Percentiles rank a stretch among this genome's conserved stretches.
Conservation (phyloP, 257 asterid genomes). For the Petunia axillaris region DNA sequence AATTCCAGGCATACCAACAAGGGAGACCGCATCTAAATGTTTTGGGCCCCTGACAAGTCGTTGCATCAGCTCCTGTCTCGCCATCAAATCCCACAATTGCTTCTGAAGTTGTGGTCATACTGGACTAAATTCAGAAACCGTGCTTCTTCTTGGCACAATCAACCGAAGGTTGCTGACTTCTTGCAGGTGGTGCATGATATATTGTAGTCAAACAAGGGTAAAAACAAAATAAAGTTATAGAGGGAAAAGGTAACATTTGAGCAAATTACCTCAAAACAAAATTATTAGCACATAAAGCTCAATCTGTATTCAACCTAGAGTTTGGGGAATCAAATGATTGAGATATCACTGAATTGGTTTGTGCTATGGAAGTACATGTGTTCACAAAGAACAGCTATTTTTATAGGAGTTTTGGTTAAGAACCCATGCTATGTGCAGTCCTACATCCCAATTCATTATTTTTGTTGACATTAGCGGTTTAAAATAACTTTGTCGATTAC, state of each 20-base stretch:
- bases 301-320: not conserved
- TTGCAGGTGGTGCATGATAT: not conserved
- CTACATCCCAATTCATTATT: not conserved
- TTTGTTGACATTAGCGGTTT: not conserved
- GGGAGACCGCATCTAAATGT: slow-evolving; percentile 1
- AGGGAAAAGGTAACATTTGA: not conserved
- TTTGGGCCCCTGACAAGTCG: slow-evolving; percentile 1
- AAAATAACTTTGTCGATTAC: too few species aligned
- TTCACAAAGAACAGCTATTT: not conserved
- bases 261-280: not conserved
- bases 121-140: not conserved
- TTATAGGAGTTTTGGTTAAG: not conserved
- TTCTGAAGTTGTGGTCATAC: slow-evolving; percentile 14
- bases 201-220: not conserved
- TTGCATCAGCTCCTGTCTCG: not conserved
- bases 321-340: slow-evolving; percentile 12
- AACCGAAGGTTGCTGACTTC: not conserved
- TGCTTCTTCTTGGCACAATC: not conserved
- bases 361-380: not conserved
- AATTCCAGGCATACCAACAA: slow-evolving; percentile 14
- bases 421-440: not conserved
- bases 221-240: not conserved
- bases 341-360: slow-evolving; percentile 1
- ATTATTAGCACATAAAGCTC: not conserved
- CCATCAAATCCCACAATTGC: slow-evolving; percentile 14